Percentiles rank a stretch among this genome's conserved stretches.
These are phyloP conservation scores for Phytophthora foliorum DNA, from an alignment of 352 stramenopile species.

Conservation along the genomic window DNA sequence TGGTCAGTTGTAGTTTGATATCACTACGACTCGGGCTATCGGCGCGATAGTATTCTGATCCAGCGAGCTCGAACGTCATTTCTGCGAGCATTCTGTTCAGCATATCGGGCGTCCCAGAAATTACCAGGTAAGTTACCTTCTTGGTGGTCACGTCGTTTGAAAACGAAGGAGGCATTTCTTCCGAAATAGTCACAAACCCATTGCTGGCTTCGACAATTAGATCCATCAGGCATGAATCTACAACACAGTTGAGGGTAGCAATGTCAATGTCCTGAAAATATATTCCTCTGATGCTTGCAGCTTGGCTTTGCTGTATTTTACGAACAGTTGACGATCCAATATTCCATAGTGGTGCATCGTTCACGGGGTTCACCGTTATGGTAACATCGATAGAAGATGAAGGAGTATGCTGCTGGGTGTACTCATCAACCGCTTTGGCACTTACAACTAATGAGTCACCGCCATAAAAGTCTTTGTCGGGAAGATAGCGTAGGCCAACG, in stretches of 20 bases:
- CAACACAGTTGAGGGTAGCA: slow-evolving; percentile 22
- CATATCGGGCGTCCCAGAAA: slow-evolving; percentile 42
- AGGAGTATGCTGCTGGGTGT: slow-evolving; percentile 47
- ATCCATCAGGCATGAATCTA: slow-evolving; percentile 56
- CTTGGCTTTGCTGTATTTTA: slow-evolving; percentile 34
- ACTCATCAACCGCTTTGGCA: slow-evolving; percentile 56
- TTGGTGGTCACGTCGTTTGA: slow-evolving; percentile 24
- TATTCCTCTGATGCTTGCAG: slow-evolving; percentile 48
- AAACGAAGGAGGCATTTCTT: slow-evolving; percentile 20
- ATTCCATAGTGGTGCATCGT: slow-evolving; percentile 70
- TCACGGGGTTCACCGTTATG: slow-evolving; percentile 59
- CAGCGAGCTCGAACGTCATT: slow-evolving; percentile 59
- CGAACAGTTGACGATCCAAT: slow-evolving; percentile 30
- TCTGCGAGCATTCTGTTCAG: slow-evolving; percentile 57
- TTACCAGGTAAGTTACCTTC: slow-evolving; percentile 36
- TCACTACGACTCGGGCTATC: slow-evolving; percentile 30
- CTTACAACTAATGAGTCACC: slow-evolving; percentile 51
- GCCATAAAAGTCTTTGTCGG: slow-evolving; percentile 52
- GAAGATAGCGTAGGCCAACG: slow-evolving; percentile 56
- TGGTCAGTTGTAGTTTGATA: slow-evolving; percentile 58
- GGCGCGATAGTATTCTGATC: slow-evolving; percentile 34
- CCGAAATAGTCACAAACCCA: slow-evolving; percentile 50
- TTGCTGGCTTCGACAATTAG: slow-evolving; percentile 58
- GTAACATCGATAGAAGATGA: slow-evolving; percentile 32
- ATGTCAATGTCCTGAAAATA: slow-evolving; percentile 62